These are phyloP conservation scores for Neospermospora avenae DNA, from an alignment of 2,329 filamentous ascomycete species.

Conservation along the genomic window DNA sequence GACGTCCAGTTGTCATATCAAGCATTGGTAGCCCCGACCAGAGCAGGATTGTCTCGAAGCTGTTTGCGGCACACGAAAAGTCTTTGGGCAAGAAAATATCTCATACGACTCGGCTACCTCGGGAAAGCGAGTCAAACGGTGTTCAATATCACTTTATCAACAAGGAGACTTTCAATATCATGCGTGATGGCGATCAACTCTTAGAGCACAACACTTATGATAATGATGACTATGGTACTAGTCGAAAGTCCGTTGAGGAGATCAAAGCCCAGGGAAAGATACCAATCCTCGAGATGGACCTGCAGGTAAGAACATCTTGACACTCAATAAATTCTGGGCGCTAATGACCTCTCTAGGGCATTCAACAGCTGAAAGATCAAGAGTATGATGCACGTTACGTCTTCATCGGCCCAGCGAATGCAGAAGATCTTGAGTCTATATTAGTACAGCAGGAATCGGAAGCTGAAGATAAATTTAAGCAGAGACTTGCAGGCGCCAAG, in stretches of 20 bases:
- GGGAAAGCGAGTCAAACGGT: constrained; percentile 50
- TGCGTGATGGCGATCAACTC: constrained; percentile 58
- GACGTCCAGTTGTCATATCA: constrained; percentile 61
- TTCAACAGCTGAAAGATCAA: constrained; percentile 55
- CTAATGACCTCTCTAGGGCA: constrained; percentile 41
- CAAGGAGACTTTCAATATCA: constrained; percentile 51
- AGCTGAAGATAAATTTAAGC: constrained; percentile 46
- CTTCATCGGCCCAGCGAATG: constrained; percentile 46
- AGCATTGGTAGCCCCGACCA: constrained; percentile 62
- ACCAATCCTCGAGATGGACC: constrained; percentile 51
- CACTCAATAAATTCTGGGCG: too few species aligned
- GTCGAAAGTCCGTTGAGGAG: constrained; percentile 48
- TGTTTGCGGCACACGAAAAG: constrained; percentile 61
- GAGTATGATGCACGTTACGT: constrained; percentile 54
- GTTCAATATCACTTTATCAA: constrained; percentile 55
- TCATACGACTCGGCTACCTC: constrained; percentile 51
- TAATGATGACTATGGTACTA: constrained; percentile 54
- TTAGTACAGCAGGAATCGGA: constrained; percentile 43
- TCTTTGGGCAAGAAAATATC: constrained; percentile 59
- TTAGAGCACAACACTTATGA: constrained; percentile 52
- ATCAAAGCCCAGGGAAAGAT: constrained; percentile 56
- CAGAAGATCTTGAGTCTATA: constrained; percentile 39
- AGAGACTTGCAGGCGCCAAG: constrained; percentile 40
- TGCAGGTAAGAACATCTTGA: constrained; percentile 43
- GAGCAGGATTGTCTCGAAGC: constrained; percentile 57